Evolutionary conservation across 2,329 filamentous ascomycete genomes (phyloP), one percentile per base, ranked within the genome.

Genomic region (Pyrenochaeta sp.): DNA sequence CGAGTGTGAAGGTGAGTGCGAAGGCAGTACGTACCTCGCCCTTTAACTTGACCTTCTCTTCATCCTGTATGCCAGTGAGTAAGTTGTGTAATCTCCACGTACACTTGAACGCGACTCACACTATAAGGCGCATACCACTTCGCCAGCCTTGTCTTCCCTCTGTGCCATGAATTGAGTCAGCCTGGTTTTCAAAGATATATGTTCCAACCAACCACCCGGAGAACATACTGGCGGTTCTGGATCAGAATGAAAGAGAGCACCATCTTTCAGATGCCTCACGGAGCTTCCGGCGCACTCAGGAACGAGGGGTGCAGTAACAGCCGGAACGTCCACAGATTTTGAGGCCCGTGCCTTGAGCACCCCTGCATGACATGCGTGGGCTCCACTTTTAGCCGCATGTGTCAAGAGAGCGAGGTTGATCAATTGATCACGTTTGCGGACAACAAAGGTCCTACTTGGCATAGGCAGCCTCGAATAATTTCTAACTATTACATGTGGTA

Each of bases 91-190:
- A 9, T 29, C 21, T 37, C 23, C 36, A 15, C 21, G 35, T 10
- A 21, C 11, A 11, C 14, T 37, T 15, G 29, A 31, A 39, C 32
- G 30, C 29, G 41, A 75, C 82, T 75, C 77, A 86, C 84, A 79
- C 88, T 96, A 82, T 97, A 99, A 58, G 95, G 94, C 65, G 90
- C 91, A 83, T 99, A 99, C 94, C 94, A 99, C 82, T 99, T 99
- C 63, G 95, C 95, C 62, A 99, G 85, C 68, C 95, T 90, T 68
- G 95, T 99, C 83, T 99, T 99, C 80, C 95, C 95, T 85, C 94
- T 97, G 65, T 37, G 17, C 33, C 29, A 36, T 21, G 27, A 40
- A 30, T 27, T 23, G 7, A 21, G 45, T 66, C 47, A 66, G 59
- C 41, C 10, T 42, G 29, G 45, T 7, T 20, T 18, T 32, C 9